Evolutionary conservation across 768 basidiomycete species (phyloP).

Genomic region (Leccinellum rugosiceps): DNA sequence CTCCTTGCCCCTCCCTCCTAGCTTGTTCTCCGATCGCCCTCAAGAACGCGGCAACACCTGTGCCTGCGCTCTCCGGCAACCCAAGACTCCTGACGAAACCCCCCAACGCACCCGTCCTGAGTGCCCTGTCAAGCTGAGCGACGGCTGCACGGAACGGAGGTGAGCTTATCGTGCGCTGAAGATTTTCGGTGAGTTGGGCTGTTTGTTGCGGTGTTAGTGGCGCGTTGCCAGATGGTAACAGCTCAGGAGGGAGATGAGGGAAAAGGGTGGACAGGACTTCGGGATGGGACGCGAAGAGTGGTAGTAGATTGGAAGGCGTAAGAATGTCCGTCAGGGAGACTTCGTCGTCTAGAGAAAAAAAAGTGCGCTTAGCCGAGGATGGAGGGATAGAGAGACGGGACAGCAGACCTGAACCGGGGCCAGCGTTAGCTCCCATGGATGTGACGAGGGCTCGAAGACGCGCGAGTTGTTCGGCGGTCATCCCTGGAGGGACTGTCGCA

Average conservation of each 20-base stretch:
- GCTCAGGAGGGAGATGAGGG: constrained; percentile 69
- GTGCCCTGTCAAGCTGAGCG: constrained; percentile 76
- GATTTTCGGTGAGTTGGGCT: constrained; percentile 41
- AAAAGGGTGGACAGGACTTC: constrained; percentile 67
- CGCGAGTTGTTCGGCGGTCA: constrained; percentile 65
- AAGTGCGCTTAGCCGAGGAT: constrained; percentile 1
- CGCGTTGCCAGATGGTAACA: constrained; percentile 70
- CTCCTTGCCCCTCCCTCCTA: constrained; percentile 39
- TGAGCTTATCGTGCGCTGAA: constrained; percentile 74
- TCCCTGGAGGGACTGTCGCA: constrained; percentile 10
- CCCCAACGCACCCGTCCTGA: constrained; percentile 76
- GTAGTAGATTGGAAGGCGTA: constrained; percentile 66
- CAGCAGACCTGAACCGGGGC: constrained; percentile 15
- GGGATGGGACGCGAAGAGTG: constrained; percentile 69
- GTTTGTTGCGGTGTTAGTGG: constrained; percentile 24
- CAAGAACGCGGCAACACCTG: constrained; percentile 74
- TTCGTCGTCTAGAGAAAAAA: constrained; percentile 37
- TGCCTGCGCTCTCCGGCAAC: constrained; percentile 81
- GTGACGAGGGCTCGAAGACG: constrained; percentile 54
- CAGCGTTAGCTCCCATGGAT: constrained; percentile 38
- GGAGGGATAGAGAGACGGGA: not conserved
- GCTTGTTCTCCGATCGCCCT: constrained; percentile 78
- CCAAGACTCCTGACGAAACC: constrained; percentile 76
- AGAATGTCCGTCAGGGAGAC: constrained; percentile 72
- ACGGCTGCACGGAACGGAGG: constrained; percentile 83